Base-by-base conservation (phyloP, 495 filamentous ascomycete genomes). In the Staphylotrichum tortipilum region DNA sequence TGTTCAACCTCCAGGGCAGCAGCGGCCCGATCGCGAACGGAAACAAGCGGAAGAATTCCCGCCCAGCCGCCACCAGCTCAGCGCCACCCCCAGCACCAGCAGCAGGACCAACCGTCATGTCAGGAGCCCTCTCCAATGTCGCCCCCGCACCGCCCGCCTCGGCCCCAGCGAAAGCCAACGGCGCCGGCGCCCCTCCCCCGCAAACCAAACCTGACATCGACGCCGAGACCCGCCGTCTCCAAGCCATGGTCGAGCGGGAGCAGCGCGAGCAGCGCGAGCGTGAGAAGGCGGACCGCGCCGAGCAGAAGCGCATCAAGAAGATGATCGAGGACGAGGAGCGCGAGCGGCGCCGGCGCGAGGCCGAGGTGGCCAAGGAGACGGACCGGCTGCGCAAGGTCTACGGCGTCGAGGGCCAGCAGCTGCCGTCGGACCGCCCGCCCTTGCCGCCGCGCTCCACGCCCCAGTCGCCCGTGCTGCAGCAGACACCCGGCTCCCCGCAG, bases 291-390 rank as follows among this genome's bases (percentile, higher is more conserved):
- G 82, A 80, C 15, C 64, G 70, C 21, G 76, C 74, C 44, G 87
- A 88, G 67, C 76, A 82, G 49, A 77, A 78, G 50, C 80, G 81
- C 41, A 84, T 84, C 38, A 81, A 83, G 66, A 81, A 77, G 59
- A 84, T 90, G 73, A 75, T 94, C 3, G 84, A 86, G 34, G 80
- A 84, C 5, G 89, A 95, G 65, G 84, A 87, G 24, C 78, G 80
- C 30, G 80, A 83, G 26, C 76, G 74, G 0, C 72, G 73, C n/a
- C 68, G 73, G 23, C 78, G 78, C 23, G 78, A 94, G 46, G 79
- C 76, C 2, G 88, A 88, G 54, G 70, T 96, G 12, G 84, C 86
- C 19, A 80, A 80, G 48, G 92, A 97, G 66, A 97, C 92, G 0
- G 85, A 90, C 58, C 75, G 90, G 3, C 65, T 98, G 9, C 76